Evolutionary conservation across 2,329 filamentous ascomycete genomes (phyloP), one percentile per base, ranked within the genome.

Genomic region (Hypoxylon sp.): DNA sequence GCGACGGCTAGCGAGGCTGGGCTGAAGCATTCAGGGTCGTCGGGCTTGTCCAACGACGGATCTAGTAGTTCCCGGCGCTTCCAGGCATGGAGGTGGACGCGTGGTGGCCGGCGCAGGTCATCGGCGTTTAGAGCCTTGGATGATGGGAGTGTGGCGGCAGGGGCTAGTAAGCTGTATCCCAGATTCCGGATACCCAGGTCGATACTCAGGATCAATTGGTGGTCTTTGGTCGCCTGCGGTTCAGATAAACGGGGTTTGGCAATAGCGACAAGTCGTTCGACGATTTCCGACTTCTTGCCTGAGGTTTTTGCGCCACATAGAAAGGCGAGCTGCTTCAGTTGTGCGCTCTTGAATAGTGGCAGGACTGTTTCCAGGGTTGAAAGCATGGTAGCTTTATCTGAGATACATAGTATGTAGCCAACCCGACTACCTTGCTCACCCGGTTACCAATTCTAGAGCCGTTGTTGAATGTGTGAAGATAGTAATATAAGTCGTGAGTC

Each of bases 121-220:
- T 31, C 31, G 19, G 44, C 42, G 2, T 17, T 47, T 60, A 37
- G 55, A 17, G 31, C 26, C 67, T 63, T 37, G 63, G 51, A 70
- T 75, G 17, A 80, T 33, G 22, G 11, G 1, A 46, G 22, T 44
- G 59, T 6, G 13, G 14, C 33, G 10, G 69, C 74, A 3, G 66
- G 62, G 6, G 74, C 71, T 29, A 92, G 78, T 67, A 93, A 84
- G 71, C 91, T 92, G 77, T 89, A 93, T 0, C 92, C 93, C 3
- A 97, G 83, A 77, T 97, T 97, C 47, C 88, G 89, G 71, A 97
- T 92, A 3, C 93, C 93, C 88, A 96, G 91, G 78, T 97, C 93
- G 69, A 97, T 91, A 76, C 92, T 94, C 35, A 96, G 79, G 24
- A 96, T 84, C 84, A 72, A 82, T 65, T 48, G 73, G 31, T 63